Conservation (phyloP, 192 early-diverging fungal species). For the Phlyctochytrium bullatum region DNA sequence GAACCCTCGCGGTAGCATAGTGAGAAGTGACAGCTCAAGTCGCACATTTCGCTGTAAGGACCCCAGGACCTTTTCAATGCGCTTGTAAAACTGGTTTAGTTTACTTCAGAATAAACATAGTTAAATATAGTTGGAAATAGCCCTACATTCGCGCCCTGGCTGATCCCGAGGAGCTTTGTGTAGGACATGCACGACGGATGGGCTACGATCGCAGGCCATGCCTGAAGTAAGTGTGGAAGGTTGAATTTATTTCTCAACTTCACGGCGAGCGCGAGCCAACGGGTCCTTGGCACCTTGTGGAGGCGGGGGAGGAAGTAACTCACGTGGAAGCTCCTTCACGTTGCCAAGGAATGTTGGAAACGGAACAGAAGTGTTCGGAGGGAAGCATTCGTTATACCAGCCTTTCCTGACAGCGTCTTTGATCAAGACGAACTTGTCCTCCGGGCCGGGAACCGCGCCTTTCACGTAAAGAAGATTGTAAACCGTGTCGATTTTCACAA, state of each 20-base stretch:
- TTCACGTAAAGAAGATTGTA: conserved; percentile 91
- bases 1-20: too few relatives aligned
- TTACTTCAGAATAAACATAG: too few relatives aligned
- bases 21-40: too few relatives aligned
- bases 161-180: too few relatives aligned
- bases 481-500: conserved; percentile 71
- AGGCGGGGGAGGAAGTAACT: conserved; percentile 37
- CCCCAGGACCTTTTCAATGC: too few relatives aligned
- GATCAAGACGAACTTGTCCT: conserved; percentile 81
- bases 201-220: too few relatives aligned
- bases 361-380: conserved; percentile 36
- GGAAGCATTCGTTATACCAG: conserved; percentile 40
- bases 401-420: conserved; percentile 81
- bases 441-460: conserved; percentile 84
- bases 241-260: conserved; percentile 19
- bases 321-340: conserved; percentile 22
- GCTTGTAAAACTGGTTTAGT: too few relatives aligned
- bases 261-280: conserved; percentile 15
- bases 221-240: too few relatives aligned
- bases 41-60: too few relatives aligned
- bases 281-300: conserved; percentile 20
- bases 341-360: conserved; percentile 52
- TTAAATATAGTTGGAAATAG: too few relatives aligned
- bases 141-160: too few relatives aligned
- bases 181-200: too few relatives aligned